These are phyloP conservation scores for Ilyonectria sp. DNA, from an alignment of 2,329 filamentous ascomycete genomes.

Conservation along the genomic window DNA sequence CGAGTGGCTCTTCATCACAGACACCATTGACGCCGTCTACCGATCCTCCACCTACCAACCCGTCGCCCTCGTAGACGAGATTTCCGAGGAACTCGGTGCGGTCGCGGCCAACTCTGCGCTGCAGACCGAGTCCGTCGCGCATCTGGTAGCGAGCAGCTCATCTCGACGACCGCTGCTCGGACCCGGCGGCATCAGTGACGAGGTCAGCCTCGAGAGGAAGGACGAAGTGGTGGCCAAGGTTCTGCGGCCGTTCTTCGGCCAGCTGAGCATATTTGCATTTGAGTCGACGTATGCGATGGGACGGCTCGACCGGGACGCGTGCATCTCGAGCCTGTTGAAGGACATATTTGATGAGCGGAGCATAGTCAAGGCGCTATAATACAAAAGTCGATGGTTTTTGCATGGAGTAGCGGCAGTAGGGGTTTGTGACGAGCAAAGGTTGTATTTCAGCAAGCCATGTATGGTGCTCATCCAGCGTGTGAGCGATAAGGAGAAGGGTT, in stretches of 20 bases:
- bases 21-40: slow-evolving; percentile 97
- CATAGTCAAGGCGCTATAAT: slow-evolving; percentile 72
- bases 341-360: slow-evolving; percentile 87
- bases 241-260: slow-evolving; percentile 89
- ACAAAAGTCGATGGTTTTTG: slow-evolving; percentile 2
- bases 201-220: slow-evolving; percentile 70
- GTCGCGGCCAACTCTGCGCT: slow-evolving; percentile 51
- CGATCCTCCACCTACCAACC: slow-evolving; percentile 78
- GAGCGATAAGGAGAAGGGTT: not conserved
- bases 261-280: slow-evolving; percentile 93
- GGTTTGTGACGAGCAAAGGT: slow-evolving; percentile 20
- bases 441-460: slow-evolving; percentile 16
- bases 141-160: slow-evolving; percentile 54
- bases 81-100: slow-evolving; percentile 81
- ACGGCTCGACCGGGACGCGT: slow-evolving; percentile 74
- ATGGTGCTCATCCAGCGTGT: not conserved
- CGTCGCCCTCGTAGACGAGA: slow-evolving; percentile 85
- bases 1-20: slow-evolving; percentile 97
- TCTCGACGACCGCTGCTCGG: slow-evolving; percentile 67
- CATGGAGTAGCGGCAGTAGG: slow-evolving; percentile 9
- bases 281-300: slow-evolving; percentile 94
- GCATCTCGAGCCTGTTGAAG: slow-evolving; percentile 74
- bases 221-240: slow-evolving; percentile 83
- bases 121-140: slow-evolving; percentile 56
- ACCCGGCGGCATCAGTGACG: slow-evolving; percentile 68